A percentile compares a stretch with the other conserved stretches of the same genome.
phyloP scores from a whole-genome alignment of 257 asterid genomes.

The Sherardia arvensis region DNA sequence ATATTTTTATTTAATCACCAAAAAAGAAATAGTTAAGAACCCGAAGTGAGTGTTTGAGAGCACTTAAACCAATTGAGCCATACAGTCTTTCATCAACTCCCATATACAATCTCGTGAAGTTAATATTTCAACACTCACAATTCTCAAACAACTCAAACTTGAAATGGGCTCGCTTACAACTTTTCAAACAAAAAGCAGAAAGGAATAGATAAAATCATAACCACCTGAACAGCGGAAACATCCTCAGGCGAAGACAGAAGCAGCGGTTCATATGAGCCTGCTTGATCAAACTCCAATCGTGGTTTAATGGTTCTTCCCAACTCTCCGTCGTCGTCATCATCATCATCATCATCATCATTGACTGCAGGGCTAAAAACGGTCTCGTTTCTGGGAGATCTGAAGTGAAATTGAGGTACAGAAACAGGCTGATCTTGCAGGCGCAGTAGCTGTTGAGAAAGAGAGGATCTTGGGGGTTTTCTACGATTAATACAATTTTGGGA shows the following conservation, averaged over 20 bases:
- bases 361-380: constrained; percentile 18
- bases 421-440: constrained; percentile 40
- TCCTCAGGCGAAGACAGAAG: constrained; percentile 47
- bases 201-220: constrained; percentile 7
- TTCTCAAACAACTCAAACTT: too few relatives aligned
- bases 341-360: constrained; percentile 10
- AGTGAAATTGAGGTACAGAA: constrained; percentile 18
- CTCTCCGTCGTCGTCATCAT: constrained; percentile 10
- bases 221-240: constrained; percentile 60
- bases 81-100: too few relatives aligned
- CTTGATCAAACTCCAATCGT: constrained; percentile 42
- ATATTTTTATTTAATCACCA: background rate
- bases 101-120: too few relatives aligned
- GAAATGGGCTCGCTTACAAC: too few relatives aligned
- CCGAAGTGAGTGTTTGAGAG: background rate
- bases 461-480: constrained; percentile 85
- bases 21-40: background rate
- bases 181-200: background rate
- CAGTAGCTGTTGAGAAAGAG: constrained; percentile 62
- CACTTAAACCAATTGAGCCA: background rate
- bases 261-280: constrained; percentile 74
- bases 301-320: constrained; percentile 14
- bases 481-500: constrained; percentile 25
- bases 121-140: too few relatives aligned
- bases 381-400: constrained; percentile 19